Conservation (phyloP, 257 asterid genomes). For the Nicotiana paniculata region DNA sequence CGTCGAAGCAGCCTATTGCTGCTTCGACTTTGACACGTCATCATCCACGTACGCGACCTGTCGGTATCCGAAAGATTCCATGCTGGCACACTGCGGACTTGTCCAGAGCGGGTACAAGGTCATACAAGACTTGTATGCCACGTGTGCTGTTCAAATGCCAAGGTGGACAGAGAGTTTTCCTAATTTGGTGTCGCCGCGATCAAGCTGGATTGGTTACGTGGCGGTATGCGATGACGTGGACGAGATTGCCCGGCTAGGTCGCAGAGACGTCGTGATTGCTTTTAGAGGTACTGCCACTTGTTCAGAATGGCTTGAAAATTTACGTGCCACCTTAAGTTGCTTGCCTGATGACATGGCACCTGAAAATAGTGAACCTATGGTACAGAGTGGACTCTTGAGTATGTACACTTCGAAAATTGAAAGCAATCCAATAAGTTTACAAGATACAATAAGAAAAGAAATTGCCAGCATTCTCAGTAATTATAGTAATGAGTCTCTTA, state of each 20-base stretch:
- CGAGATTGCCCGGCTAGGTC: slow-evolving; percentile 59
- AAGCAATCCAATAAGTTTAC: slow-evolving; percentile 28
- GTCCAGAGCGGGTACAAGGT: slow-evolving; percentile 42
- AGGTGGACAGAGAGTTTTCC: slow-evolving; percentile 45
- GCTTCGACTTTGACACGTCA: slow-evolving; percentile 68
- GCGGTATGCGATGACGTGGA: slow-evolving; percentile 65
- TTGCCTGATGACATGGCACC: slow-evolving; percentile 53
- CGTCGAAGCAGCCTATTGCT: slow-evolving; percentile 70
- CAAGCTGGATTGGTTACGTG: slow-evolving; percentile 92
- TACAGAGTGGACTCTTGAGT: slow-evolving; percentile 73
- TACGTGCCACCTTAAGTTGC: slow-evolving; percentile 51
- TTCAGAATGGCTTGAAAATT: slow-evolving; percentile 76
- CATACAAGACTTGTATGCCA: slow-evolving; percentile 53
- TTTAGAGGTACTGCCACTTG: slow-evolving; percentile 85
- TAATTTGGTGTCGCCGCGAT: slow-evolving; percentile 39
- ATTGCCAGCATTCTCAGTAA: slow-evolving; percentile 25
- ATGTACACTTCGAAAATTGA: slow-evolving; percentile 49
- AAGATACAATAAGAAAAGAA: slow-evolving; percentile 37
- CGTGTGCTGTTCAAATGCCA: slow-evolving; percentile 66
- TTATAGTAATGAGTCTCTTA: slow-evolving; percentile 59
- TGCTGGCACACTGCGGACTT: slow-evolving; percentile 39
- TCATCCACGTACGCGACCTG: slow-evolving; percentile 49
- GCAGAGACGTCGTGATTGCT: slow-evolving; percentile 83
- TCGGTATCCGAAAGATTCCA: slow-evolving; percentile 19
- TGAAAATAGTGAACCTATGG: slow-evolving; percentile 38